phyloP scores from a whole-genome alignment of 2,329 filamentous ascomycete genomes.

The Cladophialophora exuberans region DNA sequence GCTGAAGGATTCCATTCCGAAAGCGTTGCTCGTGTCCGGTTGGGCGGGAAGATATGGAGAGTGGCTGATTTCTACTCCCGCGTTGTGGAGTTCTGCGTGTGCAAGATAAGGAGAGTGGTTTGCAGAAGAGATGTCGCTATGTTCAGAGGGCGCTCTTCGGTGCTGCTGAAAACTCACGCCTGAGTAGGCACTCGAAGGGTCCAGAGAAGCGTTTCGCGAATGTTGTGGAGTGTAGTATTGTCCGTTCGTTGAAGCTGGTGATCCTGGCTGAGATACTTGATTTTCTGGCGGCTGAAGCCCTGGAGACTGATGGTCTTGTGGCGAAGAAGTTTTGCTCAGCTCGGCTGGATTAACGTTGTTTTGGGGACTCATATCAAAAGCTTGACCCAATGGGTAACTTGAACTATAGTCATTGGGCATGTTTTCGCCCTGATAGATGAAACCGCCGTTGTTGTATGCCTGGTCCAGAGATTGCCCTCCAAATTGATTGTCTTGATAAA shows the following conservation, averaged over 20 bases:
- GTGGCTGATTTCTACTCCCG: constrained; percentile 64
- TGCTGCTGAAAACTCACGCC: constrained; percentile 74
- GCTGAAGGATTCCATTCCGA: constrained; percentile 78
- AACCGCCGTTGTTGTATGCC: constrained; percentile 36
- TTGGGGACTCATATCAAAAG: constrained; percentile 41
- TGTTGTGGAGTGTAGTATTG: constrained; percentile 58
- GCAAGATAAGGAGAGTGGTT: constrained; percentile 81
- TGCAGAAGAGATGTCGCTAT: constrained; percentile 84
- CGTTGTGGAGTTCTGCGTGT: constrained; percentile 78
- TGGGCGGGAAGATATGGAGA: constrained; percentile 78
- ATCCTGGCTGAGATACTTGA: constrained; percentile 53
- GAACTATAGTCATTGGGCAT: constrained; percentile 41
- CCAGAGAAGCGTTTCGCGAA: constrained; percentile 63
- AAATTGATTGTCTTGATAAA: constrained; percentile 37
- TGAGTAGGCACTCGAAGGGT: constrained; percentile 61
- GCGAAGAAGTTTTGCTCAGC: constrained; percentile 50
- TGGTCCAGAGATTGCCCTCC: constrained; percentile 37
- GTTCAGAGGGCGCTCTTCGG: constrained; percentile 83
- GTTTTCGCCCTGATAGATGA: constrained; percentile 38
- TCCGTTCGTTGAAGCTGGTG: constrained; percentile 57
- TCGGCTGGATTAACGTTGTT: constrained; percentile 50
- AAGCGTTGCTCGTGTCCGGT: constrained; percentile 75
- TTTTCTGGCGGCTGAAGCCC: constrained; percentile 59
- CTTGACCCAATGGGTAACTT: constrained; percentile 28
- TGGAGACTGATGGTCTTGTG: constrained; percentile 59